Evolutionary conservation across 805 yeast genomes (phyloP), one percentile per base, ranked within the genome.

Genomic region (Saccharomycopsis fermentans): DNA sequence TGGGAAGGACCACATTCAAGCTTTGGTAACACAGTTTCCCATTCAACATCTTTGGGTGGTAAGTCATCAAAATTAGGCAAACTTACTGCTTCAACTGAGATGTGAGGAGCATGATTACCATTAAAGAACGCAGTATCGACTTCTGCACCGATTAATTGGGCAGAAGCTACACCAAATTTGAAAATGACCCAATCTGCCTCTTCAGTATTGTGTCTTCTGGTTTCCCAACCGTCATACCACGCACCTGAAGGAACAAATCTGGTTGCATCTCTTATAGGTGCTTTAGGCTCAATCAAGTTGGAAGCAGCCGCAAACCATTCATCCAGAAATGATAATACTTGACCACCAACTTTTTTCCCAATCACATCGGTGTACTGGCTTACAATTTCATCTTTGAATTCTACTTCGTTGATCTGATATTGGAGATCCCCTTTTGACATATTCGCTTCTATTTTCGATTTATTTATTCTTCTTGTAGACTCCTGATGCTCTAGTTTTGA

Each of bases 221-320:
- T 92, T 72, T 92, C 98, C 98, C 98, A 92, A 24, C 99, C 99
- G 65, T 92, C 99, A 69, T 89, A 92, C 97, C 97, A 92, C 3
- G 96, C 96, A 55, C 98, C 98, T 2, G 91, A 81, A 60, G 80
- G 86, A 1, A 84, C 81, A 70, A 90, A 91, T 65, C 80, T 78
- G 32, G 90, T 86, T 11, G 87, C 85, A 65, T 90, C 96, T 67
- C 95, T 77, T 59, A 89, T 80, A 1, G 97, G 96, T 2, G 84
- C 79, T 52, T 77, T 78, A 40, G 96, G 91, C 68, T 87, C 84
- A 69, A 90, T 83, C 66, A 92, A 77, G 72, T 92, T 92, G 35
- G 78, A 81, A 5, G 98, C 98, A 50, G 82, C 92, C 1, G 97
- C 98, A 73, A 92, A 92, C 94, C 95, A 92, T 73, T 92, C 96